Base-by-base conservation (phyloP, 176 grass and related monocot species). In the Oryza coarctata region DNA sequence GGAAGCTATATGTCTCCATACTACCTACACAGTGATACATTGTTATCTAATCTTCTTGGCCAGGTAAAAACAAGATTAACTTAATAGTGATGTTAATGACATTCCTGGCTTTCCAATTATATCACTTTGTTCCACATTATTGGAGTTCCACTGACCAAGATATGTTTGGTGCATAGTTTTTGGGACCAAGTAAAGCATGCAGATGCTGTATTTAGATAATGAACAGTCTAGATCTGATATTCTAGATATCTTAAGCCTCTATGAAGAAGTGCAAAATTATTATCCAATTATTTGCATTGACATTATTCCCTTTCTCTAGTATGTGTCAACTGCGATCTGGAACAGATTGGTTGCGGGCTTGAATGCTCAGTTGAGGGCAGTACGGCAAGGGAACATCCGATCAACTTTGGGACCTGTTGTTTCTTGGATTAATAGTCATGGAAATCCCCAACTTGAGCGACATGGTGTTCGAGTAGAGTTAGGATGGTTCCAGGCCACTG, bases 1-100 rank as follows among this genome's bases (percentile, higher is more conserved):
- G 96, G 96, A 58, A 98, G 93, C 80, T 98, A 93, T 82, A 98
- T 98, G 96, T 91, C 93, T 52, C 93, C 96, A 80, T 98, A 95
- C 64, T 89, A 91, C 80, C 90, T 98, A 30, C 88, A 98, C 73
- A 98, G 88, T 50, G 96, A 98, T 84, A 80, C 89, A 78, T 84
- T 98, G 70, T 79, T 98, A 79, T 94, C 96, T 62, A 98, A 98
- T 86, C 93, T 98, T 82, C 82, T 98, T 76, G 90, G 93, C 70
- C 93, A 98, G 96, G 93, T 98, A 91, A 63, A 20, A 39, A 34
- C n/a, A 26, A 22, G 12, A 58, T 72, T 20, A 57, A 82, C 26
- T 78, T 77, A 10, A 20, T 14, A 26, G 23, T 30, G 64, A 69
- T 84, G 47, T 17, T 57, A 36, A 84, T 18, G 15, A 28, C 12